phyloP scores from a whole-genome alignment of 2,329 filamentous ascomycete genomes.

The Beauveria sp. region DNA sequence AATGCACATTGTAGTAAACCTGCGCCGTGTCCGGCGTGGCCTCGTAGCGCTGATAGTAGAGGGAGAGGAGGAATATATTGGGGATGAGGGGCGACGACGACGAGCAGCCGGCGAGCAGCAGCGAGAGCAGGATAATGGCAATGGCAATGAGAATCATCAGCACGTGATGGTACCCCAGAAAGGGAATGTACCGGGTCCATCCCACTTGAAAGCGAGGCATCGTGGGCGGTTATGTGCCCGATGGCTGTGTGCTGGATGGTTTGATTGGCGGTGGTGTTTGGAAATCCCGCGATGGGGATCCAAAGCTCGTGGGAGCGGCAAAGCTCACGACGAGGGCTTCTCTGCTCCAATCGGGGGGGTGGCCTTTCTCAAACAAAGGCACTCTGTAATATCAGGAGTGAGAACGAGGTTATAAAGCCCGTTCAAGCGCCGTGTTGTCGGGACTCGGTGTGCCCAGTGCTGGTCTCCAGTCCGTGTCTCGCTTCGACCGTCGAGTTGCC shows the following conservation, averaged over 20 bases:
- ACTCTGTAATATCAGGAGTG: not conserved
- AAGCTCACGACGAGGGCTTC: not conserved
- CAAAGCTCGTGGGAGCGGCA: not conserved
- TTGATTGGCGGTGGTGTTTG: not conserved
- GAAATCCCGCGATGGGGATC: not conserved
- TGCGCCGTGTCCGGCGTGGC: slow-evolving; percentile 78
- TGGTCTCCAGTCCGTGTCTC: not conserved
- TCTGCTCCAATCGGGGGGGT: not conserved
- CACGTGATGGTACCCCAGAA: slow-evolving; percentile 72
- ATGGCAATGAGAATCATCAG: slow-evolving; percentile 96
- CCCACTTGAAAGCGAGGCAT: slow-evolving; percentile 14
- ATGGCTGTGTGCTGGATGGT: not conserved
- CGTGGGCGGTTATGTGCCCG: not conserved
- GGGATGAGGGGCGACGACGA: slow-evolving; percentile 94
- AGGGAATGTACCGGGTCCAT: slow-evolving; percentile 49
- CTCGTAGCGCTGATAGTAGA: slow-evolving; percentile 87
- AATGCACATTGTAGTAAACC: slow-evolving; percentile 80
- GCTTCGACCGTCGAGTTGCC: not conserved
- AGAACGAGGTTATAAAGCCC: not conserved
- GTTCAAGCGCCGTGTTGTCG: not conserved
- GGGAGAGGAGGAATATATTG: slow-evolving; percentile 93
- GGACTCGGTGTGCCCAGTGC: not conserved
- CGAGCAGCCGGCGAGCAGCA: slow-evolving; percentile 90
- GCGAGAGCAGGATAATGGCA: slow-evolving; percentile 86
- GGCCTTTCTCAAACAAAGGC: not conserved